Base-by-base conservation (phyloP, 83 land plant genomes). In the Thuja plicata region DNA sequence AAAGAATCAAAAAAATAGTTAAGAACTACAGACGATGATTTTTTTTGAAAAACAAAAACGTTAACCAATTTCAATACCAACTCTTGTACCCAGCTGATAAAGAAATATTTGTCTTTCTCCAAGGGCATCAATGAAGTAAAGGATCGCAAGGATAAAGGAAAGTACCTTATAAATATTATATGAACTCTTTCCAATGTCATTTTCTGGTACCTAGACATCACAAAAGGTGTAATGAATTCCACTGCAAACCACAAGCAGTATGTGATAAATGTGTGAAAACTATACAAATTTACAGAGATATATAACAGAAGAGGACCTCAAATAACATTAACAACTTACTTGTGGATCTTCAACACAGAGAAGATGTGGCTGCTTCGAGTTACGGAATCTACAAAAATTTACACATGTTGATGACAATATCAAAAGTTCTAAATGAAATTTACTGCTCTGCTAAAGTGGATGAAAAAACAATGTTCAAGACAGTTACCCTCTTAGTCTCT, bases 101-200 rank as follows among this genome's bases (percentile, higher is more conserved):
- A 66, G 8, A 27, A 66, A 30, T 9, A 27, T 5, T 35, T 54
- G 3, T 15, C 54, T 45, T 45, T 9, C 21, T 32, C 19, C 9
- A 50, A 50, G 24, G 10, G 10, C 27, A 50, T 32, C 16, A 48
- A 48, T 54, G 17, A 50, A 50, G 19, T 35, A 85, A 30, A 24
- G 7, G 71, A 66, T 27, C 71, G 1, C 24, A 35, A 10, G 62
- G 62, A 50, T 46, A 8, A 32, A 34, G 78, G 54, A 84, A 86
- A 84, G 84, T 79, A 41, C 94, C 97, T 95, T 95, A 92, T 70
- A 85, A 93, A 88, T 94, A 94, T 94, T 95, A 50, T 89, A 95
- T 10, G 97, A 95, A 86, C 89, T 94, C 89, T 90, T 94, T 87
- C 95, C 97, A 45, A 95, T 94, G 92, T 95, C 97, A 90, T 95